phyloP scores from a whole-genome alignment of 176 grass and related monocot species.

The barley (Hordeum vulgare) region MorexV3_pseudomolecules_assembly NC_058522.1:376604689-376605188 shows the following conservation, averaged over 20 bases:
- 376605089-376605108: constrained; percentile 1
- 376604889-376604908: constrained; percentile 58
- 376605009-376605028: constrained; percentile 44
- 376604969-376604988: constrained; percentile 74
- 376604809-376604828: not conserved
- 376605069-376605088: constrained; percentile 10
- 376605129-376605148: constrained; percentile 11
- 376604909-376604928: constrained; percentile 68
- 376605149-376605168: not conserved
- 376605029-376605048: constrained; percentile 41
- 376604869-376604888: constrained; percentile 70
- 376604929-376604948: constrained; percentile 68
- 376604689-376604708: constrained; percentile 70
- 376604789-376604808: not conserved
- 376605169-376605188: constrained; percentile 26
- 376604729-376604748: not conserved
- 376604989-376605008: constrained; percentile 53
- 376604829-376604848: constrained; percentile 24
- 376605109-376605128: constrained; percentile 18
- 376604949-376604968: constrained; percentile 60
- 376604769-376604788: not conserved
- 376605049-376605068: constrained; percentile 31
- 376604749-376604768: constrained; percentile 4
- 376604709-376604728: constrained; percentile 66
- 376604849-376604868: constrained; percentile 71